Evolutionary conservation across 148 eudicot species (phyloP).

Genomic region (Fagopyrum esculentum): DNA sequence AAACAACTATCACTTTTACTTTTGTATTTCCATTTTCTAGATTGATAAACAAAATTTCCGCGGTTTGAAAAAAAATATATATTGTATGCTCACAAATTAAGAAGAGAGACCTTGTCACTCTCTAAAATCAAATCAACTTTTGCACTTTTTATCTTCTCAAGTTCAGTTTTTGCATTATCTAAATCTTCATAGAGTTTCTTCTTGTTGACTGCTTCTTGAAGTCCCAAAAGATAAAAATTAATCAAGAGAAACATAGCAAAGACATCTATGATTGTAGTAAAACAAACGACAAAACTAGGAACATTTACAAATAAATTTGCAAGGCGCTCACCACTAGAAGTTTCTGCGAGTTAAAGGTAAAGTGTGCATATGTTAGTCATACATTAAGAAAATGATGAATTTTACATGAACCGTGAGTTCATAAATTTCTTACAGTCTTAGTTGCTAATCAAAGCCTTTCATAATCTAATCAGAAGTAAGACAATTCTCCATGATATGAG

Average conservation of each 20-base stretch:
- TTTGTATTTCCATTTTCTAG: neutral
- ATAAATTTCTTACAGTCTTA: neutral
- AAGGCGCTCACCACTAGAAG: too few species aligned
- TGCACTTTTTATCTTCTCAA: conserved; percentile 32
- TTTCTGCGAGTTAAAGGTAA: too few species aligned
- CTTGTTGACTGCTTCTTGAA: conserved; percentile 24
- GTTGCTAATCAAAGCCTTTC: too few species aligned
- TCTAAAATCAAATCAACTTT: conserved; percentile 41
- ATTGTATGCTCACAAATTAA: neutral
- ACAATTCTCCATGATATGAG: too few species aligned
- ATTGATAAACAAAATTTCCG: neutral
- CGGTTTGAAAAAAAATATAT: neutral
- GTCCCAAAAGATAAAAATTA: conserved; percentile 3
- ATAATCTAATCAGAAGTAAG: too few species aligned
- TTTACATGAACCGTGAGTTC: too few species aligned
- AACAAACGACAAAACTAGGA: neutral
- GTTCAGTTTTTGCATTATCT: conserved; percentile 48
- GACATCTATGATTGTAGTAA: neutral
- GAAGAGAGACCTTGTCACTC: conserved; percentile 42
- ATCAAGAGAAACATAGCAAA: neutral
- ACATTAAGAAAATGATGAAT: too few species aligned
- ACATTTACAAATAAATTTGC: too few species aligned
- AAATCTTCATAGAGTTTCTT: conserved; percentile 24
- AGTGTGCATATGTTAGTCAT: too few species aligned
- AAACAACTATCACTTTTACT: neutral